A percentile compares a stretch with the other conserved stretches of the same genome.
These are phyloP conservation scores for Globisporangium parvum DNA, from an alignment of 352 stramenopile genomes.

Conservation along the genomic window DNA sequence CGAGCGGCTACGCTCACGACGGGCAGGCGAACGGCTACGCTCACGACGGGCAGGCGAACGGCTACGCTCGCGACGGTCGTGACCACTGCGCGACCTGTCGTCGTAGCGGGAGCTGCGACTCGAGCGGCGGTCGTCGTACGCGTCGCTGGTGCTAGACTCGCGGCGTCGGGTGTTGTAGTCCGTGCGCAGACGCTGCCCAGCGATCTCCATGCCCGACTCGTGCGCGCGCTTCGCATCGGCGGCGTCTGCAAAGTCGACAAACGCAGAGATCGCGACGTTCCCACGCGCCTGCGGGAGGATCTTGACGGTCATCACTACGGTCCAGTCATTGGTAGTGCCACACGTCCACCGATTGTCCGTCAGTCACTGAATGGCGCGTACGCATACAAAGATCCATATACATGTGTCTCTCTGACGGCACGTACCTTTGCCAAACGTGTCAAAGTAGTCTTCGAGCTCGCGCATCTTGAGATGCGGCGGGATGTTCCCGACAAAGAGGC, in stretches of 20 bases:
- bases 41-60: slow-evolving; percentile 7
- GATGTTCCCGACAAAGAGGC: slow-evolving; percentile 64
- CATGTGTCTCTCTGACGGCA: background rate
- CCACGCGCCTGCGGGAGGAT: slow-evolving; percentile 38
- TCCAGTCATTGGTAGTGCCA: background rate
- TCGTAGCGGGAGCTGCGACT: background rate
- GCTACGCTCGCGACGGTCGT: slow-evolving; percentile 9
- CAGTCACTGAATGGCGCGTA: background rate
- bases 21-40: slow-evolving; percentile 9
- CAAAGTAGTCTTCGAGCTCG: slow-evolving; percentile 49
- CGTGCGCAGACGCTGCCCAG: slow-evolving; percentile 31
- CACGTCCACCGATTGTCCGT: slow-evolving; percentile 4
- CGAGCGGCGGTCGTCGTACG: background rate
- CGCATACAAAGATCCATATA: background rate
- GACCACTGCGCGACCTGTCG: background rate
- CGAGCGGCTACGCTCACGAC: background rate
- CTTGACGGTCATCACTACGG: slow-evolving; percentile 52
- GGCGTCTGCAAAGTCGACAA: slow-evolving; percentile 50
- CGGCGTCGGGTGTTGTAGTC: slow-evolving; percentile 48
- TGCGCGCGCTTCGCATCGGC: slow-evolving; percentile 36
- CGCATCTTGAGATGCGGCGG: slow-evolving; percentile 56
- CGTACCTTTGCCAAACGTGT: slow-evolving; percentile 41
- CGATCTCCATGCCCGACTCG: slow-evolving; percentile 33
- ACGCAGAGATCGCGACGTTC: slow-evolving; percentile 53
- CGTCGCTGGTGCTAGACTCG: background rate